Evolutionary conservation across 441 rosid genomes (phyloP).

Genomic region (California macrophylla): DNA sequence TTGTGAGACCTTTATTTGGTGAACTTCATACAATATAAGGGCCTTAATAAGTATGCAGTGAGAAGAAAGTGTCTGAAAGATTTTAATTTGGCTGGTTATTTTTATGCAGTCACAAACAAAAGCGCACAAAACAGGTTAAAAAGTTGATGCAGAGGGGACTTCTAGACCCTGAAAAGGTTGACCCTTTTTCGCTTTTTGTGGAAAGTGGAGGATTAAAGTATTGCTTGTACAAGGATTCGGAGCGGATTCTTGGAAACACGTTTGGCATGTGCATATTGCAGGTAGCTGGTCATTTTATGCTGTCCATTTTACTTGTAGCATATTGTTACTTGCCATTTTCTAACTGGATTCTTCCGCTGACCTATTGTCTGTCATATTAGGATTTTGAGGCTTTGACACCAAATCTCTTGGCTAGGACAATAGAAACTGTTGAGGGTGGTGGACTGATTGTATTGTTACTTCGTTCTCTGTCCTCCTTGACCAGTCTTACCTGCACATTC

Average conservation of each 20-base stretch:
- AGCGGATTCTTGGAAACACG: slow-evolving; percentile 80
- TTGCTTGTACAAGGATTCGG: slow-evolving; percentile 85
- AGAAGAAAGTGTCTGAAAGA: not conserved
- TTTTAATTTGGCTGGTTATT: slow-evolving; percentile 4
- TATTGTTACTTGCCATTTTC: not conserved
- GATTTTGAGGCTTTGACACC: slow-evolving; percentile 98
- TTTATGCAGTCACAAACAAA: slow-evolving; percentile 68
- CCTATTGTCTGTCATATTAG: slow-evolving; percentile 27
- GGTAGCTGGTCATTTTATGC: slow-evolving; percentile 29
- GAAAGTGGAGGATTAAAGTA: slow-evolving; percentile 77
- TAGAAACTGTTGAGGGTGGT: slow-evolving; percentile 98
- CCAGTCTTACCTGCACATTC: too few relatives aligned
- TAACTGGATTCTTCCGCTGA: not conserved
- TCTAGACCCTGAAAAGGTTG: slow-evolving; percentile 86
- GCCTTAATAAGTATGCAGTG: not conserved
- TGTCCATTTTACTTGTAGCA: not conserved
- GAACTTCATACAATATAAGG: not conserved
- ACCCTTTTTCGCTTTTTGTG: slow-evolving; percentile 78
- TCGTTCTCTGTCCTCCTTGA: slow-evolving; percentile 69
- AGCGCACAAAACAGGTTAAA: slow-evolving; percentile 76
- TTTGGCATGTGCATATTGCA: slow-evolving; percentile 93
- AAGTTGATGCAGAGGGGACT: slow-evolving; percentile 79
- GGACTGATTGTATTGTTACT: slow-evolving; percentile 73
- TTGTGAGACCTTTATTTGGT: not conserved
- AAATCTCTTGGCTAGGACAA: slow-evolving; percentile 86